Conservation (phyloP, 208 protist genomes). For the Endotrypanum monterogeii region DNA sequence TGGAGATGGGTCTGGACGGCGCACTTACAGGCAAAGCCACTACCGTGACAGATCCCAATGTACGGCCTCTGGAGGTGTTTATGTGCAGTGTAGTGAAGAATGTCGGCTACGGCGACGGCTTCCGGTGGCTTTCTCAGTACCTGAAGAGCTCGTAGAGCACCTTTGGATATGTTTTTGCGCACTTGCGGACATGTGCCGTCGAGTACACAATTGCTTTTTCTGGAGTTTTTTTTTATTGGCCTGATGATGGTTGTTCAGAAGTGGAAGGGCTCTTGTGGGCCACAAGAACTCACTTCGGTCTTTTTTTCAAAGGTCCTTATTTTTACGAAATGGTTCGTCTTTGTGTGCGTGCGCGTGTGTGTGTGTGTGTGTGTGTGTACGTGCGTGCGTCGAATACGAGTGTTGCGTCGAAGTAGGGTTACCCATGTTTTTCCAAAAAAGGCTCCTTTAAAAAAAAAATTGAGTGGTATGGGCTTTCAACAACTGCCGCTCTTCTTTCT, state of each 20-base stretch:
- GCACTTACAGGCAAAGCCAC: constrained; percentile 95
- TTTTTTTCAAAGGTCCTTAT: neutral
- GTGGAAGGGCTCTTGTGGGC: no score
- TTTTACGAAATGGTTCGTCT: neutral
- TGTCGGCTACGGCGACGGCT: constrained; percentile 98
- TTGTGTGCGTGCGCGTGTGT: neutral
- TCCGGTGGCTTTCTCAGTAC: constrained; percentile 96
- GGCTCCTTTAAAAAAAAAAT: neutral
- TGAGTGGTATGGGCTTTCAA: neutral
- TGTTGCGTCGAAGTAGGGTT: neutral
- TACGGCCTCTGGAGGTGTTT: constrained; percentile 98
- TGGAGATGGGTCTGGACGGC: constrained; percentile 90
- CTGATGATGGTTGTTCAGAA: neutral
- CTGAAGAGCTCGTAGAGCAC: constrained; percentile 69
- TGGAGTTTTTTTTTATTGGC: no score
- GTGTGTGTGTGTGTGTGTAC: neutral
- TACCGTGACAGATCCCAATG: constrained; percentile 74
- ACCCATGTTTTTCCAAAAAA: neutral
- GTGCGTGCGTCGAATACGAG: neutral
- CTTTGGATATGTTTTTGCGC: neutral
- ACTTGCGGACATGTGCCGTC: neutral
- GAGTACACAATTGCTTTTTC: neutral
- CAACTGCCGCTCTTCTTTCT: constrained; percentile 3
- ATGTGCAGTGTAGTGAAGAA: constrained; percentile 99
- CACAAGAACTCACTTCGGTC: neutral